Conservation (phyloP, 352 stramenopile genomes). For the Phytophthora sansomeana region DNA sequence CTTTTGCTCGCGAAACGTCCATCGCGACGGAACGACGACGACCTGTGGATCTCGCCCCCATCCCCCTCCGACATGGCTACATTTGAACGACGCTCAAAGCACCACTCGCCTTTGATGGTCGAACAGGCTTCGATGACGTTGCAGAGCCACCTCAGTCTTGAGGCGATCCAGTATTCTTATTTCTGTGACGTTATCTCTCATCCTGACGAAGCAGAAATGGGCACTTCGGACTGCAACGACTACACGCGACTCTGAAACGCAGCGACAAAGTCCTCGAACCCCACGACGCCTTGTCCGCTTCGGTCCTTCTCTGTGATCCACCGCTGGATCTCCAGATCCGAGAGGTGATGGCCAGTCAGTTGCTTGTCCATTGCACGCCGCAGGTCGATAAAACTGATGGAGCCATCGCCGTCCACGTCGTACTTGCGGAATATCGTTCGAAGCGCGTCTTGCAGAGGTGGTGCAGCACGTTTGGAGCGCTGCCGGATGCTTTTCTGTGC, state of each 20-base stretch:
- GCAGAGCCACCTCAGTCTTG: constrained; percentile 10
- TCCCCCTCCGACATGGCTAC: constrained; percentile 29
- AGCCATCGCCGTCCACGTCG: constrained; percentile 55
- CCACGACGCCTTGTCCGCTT: constrained; percentile 48
- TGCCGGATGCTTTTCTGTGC: not conserved
- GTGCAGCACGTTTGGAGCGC: not conserved
- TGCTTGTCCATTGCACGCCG: constrained; percentile 41
- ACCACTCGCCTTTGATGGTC: no score
- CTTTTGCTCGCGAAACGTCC: constrained; percentile 14
- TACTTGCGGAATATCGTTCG: constrained; percentile 56
- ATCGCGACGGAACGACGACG: not conserved
- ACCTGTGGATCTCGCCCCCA: constrained; percentile 12
- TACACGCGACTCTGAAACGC: constrained; percentile 37
- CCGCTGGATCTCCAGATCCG: constrained; percentile 56
- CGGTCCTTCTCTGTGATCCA: constrained; percentile 63
- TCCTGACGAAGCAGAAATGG: no score
- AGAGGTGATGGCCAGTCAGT: constrained; percentile 24
- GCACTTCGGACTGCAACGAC: no score
- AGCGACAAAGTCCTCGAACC: constrained; percentile 50
- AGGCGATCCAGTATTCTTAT: no score
- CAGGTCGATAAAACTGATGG: constrained; percentile 61
- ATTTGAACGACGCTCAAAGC: not conserved
- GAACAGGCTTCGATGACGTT: no score
- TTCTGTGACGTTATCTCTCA: no score
- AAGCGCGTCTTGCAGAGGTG: constrained; percentile 21